A percentile compares a stretch with the other conserved stretches of the same genome.
These are phyloP conservation scores for Neurospora crassa DNA, from an alignment of 2,329 filamentous ascomycete species.

Conservation along the genomic window DNA sequence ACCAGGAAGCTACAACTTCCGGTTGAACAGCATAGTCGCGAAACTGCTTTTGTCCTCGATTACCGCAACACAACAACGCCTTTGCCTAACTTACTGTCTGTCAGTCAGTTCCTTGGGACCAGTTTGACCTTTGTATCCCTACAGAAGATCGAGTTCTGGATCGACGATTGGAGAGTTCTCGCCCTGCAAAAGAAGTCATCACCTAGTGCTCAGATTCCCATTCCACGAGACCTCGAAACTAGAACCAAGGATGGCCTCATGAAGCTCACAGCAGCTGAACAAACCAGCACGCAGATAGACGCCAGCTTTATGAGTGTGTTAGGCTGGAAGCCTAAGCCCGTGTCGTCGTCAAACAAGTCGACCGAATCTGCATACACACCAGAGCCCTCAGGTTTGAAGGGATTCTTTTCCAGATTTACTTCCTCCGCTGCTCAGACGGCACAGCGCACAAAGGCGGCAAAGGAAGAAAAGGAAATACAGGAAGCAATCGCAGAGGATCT, in stretches of 20 bases:
- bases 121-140: constrained; percentile 93
- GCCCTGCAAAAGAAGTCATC: constrained; percentile 77
- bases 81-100: constrained; percentile 72
- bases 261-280: constrained; percentile 71
- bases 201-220: constrained; percentile 58
- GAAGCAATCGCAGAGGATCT: constrained; percentile 61
- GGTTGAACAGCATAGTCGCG: constrained; percentile 51
- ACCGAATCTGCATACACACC: constrained; percentile 38
- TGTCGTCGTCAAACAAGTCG: constrained; percentile 29
- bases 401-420: constrained; percentile 73
- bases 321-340: constrained; percentile 62
- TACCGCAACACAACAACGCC: constrained; percentile 85
- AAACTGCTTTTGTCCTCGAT: constrained; percentile 91
- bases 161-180: constrained; percentile 79
- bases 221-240: constrained; percentile 72
- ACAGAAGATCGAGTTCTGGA: constrained; percentile 76
- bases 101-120: constrained; percentile 87
- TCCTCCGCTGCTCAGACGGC: constrained; percentile 41
- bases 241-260: constrained; percentile 82
- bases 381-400: constrained; percentile 56
- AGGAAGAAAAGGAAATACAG: constrained; percentile 54
- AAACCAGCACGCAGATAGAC: constrained; percentile 85
- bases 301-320: constrained; percentile 81
- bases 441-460: constrained; percentile 45
- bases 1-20: constrained; percentile 75